These are phyloP conservation scores for Blastocystis sp. DNA, from an alignment of 352 stramenopile genomes.

Conservation along the genomic window DNA sequence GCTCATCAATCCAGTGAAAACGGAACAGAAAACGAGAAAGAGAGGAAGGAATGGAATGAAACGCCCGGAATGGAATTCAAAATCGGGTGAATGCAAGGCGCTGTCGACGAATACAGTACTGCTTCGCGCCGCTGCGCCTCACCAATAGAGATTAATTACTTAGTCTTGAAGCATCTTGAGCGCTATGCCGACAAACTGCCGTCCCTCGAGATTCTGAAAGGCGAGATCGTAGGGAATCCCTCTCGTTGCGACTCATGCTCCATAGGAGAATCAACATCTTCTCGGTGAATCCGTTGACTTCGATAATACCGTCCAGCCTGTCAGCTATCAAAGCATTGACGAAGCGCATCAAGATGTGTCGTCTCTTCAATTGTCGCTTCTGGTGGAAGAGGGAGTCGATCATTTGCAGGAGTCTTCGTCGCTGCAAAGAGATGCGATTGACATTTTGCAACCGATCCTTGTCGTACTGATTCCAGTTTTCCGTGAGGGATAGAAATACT, in stretches of 20 bases:
- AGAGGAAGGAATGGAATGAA: not conserved
- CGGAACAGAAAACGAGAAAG: not conserved
- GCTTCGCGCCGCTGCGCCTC: not conserved
- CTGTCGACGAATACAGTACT: conserved; percentile 29
- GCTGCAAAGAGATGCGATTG: not conserved
- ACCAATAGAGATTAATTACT: conserved; percentile 62
- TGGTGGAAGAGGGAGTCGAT: conserved; percentile 61
- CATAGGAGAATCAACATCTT: conserved; percentile 60
- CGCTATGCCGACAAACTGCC: conserved; percentile 65
- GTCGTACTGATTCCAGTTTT: not conserved
- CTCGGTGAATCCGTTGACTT: conserved; percentile 58
- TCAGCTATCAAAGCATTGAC: conserved; percentile 7
- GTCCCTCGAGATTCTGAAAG: conserved; percentile 39
- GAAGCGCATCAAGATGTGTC: conserved; percentile 44
- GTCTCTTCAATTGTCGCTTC: conserved; percentile 40
- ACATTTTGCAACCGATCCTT: conserved; percentile 43
- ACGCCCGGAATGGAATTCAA: conserved; percentile 1
- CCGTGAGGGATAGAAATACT: conserved; percentile 1
- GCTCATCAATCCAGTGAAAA: no score
- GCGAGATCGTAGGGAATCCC: conserved; percentile 34
- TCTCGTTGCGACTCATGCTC: not conserved
- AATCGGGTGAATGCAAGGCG: conserved; percentile 4
- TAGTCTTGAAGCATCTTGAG: conserved; percentile 71
- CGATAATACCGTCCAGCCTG: conserved; percentile 14
- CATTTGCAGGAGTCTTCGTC: not conserved